Conservation (phyloP, 2,329 filamentous ascomycete species). For the Mycocentrospora acerina region DNA sequence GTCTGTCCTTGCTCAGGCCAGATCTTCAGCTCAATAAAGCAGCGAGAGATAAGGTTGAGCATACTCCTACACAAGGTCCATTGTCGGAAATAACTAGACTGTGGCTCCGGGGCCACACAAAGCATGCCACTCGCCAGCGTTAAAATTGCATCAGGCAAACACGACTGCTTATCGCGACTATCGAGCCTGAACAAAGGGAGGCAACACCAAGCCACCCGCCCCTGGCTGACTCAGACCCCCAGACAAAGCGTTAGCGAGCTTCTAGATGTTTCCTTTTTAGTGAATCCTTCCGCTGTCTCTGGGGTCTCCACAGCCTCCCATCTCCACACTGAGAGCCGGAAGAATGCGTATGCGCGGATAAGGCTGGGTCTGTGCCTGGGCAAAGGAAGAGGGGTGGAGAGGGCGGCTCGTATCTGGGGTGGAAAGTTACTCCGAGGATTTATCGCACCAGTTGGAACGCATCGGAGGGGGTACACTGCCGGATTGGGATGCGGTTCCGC, state of each 20-base stretch:
- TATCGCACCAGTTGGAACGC: slow-evolving; percentile 13
- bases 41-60: too few relatives aligned
- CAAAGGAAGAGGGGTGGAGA: not conserved
- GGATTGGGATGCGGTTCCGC: slow-evolving; percentile 14
- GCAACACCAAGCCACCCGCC: slow-evolving; percentile 12
- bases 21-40: too few relatives aligned
- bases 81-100: too few relatives aligned
- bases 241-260: slow-evolving; percentile 12
- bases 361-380: slow-evolving; percentile 9
- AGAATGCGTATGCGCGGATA: slow-evolving; percentile 7
- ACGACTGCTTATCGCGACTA: slow-evolving; percentile 1
- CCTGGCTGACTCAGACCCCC: slow-evolving; percentile 19
- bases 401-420: slow-evolving; percentile 10
- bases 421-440: slow-evolving; percentile 12
- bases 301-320: slow-evolving; percentile 21
- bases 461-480: slow-evolving; percentile 7
- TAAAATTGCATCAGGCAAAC: slow-evolving; percentile 1
- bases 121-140: slow-evolving; percentile 5
- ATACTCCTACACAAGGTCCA: too few relatives aligned
- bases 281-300: slow-evolving; percentile 15
- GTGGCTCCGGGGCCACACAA: too few relatives aligned
- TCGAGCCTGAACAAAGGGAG: not conserved
- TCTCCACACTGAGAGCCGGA: slow-evolving; percentile 6
- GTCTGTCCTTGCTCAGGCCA: too few relatives aligned
- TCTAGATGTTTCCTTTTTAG: slow-evolving; percentile 22